Evolutionary conservation across 2,329 filamentous ascomycete genomes (phyloP).

Genomic region (Pseudogymnoascus sp.): DNA sequence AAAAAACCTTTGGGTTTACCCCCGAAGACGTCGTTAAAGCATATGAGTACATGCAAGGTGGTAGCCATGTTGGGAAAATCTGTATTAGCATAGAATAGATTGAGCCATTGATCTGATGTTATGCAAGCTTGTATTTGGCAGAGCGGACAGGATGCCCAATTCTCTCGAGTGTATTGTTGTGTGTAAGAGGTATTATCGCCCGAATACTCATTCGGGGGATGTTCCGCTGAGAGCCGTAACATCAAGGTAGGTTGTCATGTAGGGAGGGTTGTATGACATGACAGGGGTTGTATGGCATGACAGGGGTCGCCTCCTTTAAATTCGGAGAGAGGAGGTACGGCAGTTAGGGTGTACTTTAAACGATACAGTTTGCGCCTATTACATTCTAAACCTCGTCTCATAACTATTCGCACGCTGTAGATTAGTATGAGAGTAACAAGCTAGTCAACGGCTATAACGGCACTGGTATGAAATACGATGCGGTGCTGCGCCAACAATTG

Average conservation of each 20-base stretch:
- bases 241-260: not conserved
- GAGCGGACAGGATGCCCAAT: too few species aligned
- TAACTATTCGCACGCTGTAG: not conserved
- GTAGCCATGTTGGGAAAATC: slow-evolving; percentile 32
- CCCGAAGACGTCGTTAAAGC: slow-evolving; percentile 27
- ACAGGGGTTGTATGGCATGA: not conserved
- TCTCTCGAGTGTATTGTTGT: too few species aligned
- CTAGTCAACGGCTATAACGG: not conserved
- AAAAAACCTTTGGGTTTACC: slow-evolving; percentile 30
- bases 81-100: slow-evolving; percentile 22
- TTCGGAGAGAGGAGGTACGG: not conserved
- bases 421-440: not conserved
- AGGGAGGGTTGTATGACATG: not conserved
- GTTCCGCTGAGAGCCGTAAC: not conserved
- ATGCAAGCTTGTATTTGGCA: too few species aligned
- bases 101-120: not conserved
- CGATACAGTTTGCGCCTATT: not conserved
- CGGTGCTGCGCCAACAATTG: not conserved
- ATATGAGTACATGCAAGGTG: slow-evolving; percentile 21
- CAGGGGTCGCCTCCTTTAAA: not conserved
- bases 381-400: not conserved
- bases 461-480: not conserved
- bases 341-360: not conserved
- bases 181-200: not conserved
- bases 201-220: not conserved